phyloP scores from a whole-genome alignment of 345 rosid genomes.

The Diplotaxis tenuifolia region DNA sequence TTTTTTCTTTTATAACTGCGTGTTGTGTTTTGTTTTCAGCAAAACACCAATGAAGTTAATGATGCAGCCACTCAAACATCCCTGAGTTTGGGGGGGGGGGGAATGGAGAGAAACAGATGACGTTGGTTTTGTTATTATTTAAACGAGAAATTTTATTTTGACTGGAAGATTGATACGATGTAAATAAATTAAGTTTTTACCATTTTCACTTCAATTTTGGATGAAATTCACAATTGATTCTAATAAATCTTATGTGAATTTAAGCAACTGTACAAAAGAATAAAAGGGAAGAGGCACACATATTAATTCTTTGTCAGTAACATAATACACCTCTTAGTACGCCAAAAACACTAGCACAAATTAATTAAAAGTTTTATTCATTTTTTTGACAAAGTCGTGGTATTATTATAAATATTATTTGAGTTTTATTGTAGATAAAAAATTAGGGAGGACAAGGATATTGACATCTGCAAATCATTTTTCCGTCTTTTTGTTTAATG shows the following conservation, averaged over 20 bases:
- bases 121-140: too few relatives aligned
- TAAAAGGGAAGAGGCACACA: background rate
- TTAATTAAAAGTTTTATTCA: background rate
- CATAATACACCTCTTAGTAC: background rate
- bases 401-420: too few relatives aligned
- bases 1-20: too few relatives aligned
- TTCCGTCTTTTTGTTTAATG: background rate
- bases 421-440: background rate
- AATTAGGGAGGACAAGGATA: background rate
- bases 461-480: background rate
- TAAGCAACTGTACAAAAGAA: background rate
- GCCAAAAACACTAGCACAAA: background rate
- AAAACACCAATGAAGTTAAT: too few relatives aligned
- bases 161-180: too few relatives aligned
- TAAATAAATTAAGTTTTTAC: too few relatives aligned
- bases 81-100: too few relatives aligned
- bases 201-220: background rate
- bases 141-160: too few relatives aligned
- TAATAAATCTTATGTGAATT: background rate
- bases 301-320: background rate
- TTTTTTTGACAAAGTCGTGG: background rate
- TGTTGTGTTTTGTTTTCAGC: too few relatives aligned
- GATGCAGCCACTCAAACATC: too few relatives aligned
- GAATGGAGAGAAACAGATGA: too few relatives aligned
- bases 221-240: background rate